These are phyloP conservation scores for Aureobasidium sp. DNA, from an alignment of 2,329 filamentous ascomycete genomes.

Conservation along the genomic window DNA sequence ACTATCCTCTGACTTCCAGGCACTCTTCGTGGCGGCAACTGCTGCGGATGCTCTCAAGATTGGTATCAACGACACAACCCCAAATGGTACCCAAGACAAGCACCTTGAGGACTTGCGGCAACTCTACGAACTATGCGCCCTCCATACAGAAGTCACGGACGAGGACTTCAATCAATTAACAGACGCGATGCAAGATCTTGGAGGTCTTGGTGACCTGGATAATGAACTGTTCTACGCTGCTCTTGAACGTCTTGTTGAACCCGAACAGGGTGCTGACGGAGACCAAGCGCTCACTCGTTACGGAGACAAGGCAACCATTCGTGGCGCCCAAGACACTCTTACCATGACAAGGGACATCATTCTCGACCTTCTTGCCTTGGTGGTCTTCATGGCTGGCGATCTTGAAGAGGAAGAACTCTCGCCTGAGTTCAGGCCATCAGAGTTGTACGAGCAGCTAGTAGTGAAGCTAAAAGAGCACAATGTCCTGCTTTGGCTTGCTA, in stretches of 20 bases:
- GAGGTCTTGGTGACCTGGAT: conserved; percentile 43
- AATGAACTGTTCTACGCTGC: conserved; percentile 44
- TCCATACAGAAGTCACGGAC: conserved; percentile 71
- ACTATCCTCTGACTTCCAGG: conserved; percentile 17
- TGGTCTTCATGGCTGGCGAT: conserved; percentile 80
- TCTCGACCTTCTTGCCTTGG: conserved; percentile 71
- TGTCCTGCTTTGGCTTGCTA: conserved; percentile 60
- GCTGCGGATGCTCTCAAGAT: conserved; percentile 10
- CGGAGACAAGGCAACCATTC: conserved; percentile 65
- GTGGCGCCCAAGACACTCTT: conserved; percentile 70
- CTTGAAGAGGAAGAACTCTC: conserved; percentile 64
- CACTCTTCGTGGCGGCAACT: conserved; percentile 39
- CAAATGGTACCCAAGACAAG: conserved; percentile 11
- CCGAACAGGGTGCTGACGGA: conserved; percentile 29
- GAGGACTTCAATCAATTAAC: conserved; percentile 68
- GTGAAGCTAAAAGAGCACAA: conserved; percentile 64
- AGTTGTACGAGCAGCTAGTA: conserved; percentile 61
- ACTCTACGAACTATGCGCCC: conserved; percentile 70
- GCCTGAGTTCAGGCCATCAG: conserved; percentile 51
- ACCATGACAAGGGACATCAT: conserved; percentile 64
- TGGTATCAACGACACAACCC: not conserved
- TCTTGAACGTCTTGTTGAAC: conserved; percentile 38
- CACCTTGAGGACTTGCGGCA: conserved; percentile 34
- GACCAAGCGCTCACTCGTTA: conserved; percentile 57
- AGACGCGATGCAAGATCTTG: conserved; percentile 57